Conservation (phyloP, 352 stramenopile species). For the Globisporangium camurandrum region DNA sequence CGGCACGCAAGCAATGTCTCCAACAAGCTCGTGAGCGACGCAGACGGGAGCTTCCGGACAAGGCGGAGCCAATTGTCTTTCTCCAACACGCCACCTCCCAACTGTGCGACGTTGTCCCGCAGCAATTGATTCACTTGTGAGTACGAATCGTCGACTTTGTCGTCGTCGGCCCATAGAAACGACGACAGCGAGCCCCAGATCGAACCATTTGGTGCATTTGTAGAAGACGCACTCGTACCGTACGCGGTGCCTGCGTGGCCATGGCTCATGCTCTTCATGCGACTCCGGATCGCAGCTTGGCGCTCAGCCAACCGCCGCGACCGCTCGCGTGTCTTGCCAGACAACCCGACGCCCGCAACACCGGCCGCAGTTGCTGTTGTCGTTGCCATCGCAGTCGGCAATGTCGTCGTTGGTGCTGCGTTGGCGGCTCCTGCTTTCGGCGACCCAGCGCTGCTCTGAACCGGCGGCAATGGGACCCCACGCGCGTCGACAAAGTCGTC, state of each 20-base stretch:
- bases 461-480: conserved; percentile 70
- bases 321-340: conserved; percentile 69
- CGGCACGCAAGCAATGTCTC: conserved; percentile 70
- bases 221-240: conserved; percentile 25
- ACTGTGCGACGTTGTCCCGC: conserved; percentile 57
- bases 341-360: conserved; percentile 35
- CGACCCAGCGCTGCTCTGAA: conserved; percentile 30
- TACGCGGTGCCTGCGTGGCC: conserved; percentile 37
- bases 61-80: conserved; percentile 85
- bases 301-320: conserved; percentile 72
- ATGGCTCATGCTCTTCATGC: conserved; percentile 75
- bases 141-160: conserved; percentile 73
- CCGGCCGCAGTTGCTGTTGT: conserved; percentile 1
- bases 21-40: conserved; percentile 51
- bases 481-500: conserved; percentile 84
- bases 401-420: not conserved
- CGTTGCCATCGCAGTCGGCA: conserved; percentile 14
- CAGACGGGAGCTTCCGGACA: conserved; percentile 65
- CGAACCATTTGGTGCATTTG: conserved; percentile 31
- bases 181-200: conserved; percentile 80
- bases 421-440: conserved; percentile 2
- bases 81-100: conserved; percentile 69
- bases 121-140: conserved; percentile 76
- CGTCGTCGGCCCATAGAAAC: conserved; percentile 79
- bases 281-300: conserved; percentile 72